These are phyloP conservation scores for Phaeosphaeria sp. DNA, from an alignment of 2,329 filamentous ascomycete species.

Conservation along the genomic window DNA sequence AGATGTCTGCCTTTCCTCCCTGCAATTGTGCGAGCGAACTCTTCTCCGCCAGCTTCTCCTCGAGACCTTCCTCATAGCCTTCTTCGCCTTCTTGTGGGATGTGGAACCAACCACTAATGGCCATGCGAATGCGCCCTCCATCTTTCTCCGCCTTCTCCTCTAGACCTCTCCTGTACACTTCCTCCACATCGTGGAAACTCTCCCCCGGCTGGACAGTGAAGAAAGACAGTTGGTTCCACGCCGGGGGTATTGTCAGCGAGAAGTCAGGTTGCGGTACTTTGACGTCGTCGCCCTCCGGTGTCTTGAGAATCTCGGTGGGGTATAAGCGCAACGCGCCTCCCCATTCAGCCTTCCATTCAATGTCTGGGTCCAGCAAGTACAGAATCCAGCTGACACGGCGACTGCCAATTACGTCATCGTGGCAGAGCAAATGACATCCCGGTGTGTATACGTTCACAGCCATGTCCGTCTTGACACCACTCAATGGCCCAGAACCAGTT, in stretches of 20 bases:
- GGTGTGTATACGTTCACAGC: constrained; percentile 98
- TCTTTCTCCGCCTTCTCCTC: constrained; percentile 69
- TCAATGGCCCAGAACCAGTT: constrained; percentile 84
- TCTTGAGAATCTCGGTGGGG: constrained; percentile 70
- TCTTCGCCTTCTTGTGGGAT: constrained; percentile 95
- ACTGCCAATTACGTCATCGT: constrained; percentile 99
- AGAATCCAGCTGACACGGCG: constrained; percentile 95
- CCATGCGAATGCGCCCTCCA: constrained; percentile 87
- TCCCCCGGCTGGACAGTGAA: constrained; percentile 98
- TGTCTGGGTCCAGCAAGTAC: constrained; percentile 92
- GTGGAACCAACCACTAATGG: constrained; percentile 98
- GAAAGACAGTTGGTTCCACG: constrained; percentile 97
- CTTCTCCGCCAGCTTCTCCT: constrained; percentile 86
- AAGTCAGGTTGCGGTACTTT: constrained; percentile 81
- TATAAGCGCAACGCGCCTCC: constrained; percentile 90
- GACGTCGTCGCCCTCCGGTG: constrained; percentile 74
- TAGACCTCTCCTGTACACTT: constrained; percentile 78
- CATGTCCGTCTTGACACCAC: constrained; percentile 96
- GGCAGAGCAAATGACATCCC: constrained; percentile 92
- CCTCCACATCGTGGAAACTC: constrained; percentile 98
- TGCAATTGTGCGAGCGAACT: constrained; percentile 93
- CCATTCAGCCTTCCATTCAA: constrained; percentile 88
- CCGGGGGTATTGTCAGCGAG: constrained; percentile 84
- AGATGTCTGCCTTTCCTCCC: constrained; percentile 81
- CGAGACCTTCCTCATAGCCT: constrained; percentile 84